A percentile compares a stretch with the other conserved stretches of the same genome.
Evolutionary conservation across 2,329 filamentous ascomycete genomes (phyloP).

Genomic region (Aspergillus ochraceoroseus): DNA sequence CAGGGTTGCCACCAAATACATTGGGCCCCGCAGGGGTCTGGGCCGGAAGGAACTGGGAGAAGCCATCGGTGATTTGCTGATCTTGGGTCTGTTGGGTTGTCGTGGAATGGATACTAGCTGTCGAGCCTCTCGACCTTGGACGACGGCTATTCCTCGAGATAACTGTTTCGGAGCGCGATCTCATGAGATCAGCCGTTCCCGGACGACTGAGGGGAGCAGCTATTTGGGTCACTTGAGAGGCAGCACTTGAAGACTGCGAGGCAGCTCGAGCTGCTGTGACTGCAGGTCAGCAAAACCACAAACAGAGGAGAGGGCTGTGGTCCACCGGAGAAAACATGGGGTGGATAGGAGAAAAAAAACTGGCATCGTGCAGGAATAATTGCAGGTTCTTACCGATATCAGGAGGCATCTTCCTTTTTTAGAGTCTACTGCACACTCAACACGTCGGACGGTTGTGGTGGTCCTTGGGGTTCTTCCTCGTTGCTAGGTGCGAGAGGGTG

Average conservation of each 20-base stretch:
- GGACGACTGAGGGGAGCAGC: conserved; percentile 38
- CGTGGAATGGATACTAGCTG: conserved; percentile 47
- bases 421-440: conserved; percentile 16
- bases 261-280: conserved; percentile 32
- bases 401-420: conserved; percentile 28
- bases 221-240: conserved; percentile 38
- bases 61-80: conserved; percentile 39
- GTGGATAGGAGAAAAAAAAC: conserved; percentile 1
- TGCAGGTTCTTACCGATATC: conserved; percentile 31
- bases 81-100: conserved; percentile 44
- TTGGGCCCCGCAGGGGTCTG: conserved; percentile 34
- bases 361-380: conserved; percentile 13
- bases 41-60: conserved; percentile 38
- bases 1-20: conserved; percentile 39
- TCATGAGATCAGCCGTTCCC: conserved; percentile 39
- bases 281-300: conserved; percentile 15
- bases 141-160: conserved; percentile 40
- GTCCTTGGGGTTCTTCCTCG: conserved; percentile 18
- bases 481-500: conserved; percentile 23
- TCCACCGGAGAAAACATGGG: neutral
- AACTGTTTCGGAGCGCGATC: conserved; percentile 40
- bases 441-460: conserved; percentile 13
- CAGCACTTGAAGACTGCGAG: conserved; percentile 36
- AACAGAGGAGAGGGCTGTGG: neutral
- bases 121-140: conserved; percentile 45